These are phyloP conservation scores for Penicillium longicatenatum DNA, from an alignment of 495 filamentous ascomycete species.

Conservation along the genomic window DNA sequence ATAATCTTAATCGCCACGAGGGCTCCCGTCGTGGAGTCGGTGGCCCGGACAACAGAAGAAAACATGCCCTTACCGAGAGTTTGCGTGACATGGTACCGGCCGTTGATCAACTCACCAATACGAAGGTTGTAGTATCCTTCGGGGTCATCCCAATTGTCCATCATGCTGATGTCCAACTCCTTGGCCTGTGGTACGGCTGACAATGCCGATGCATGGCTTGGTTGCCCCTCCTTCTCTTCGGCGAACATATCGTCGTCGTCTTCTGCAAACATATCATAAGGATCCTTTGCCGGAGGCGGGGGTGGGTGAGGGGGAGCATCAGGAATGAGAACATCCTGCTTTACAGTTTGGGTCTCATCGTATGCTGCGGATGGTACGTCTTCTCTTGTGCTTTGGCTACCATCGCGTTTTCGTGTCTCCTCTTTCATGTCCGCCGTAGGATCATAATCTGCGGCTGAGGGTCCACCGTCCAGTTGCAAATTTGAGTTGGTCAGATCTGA, in stretches of 20 bases:
- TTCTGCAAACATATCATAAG: constrained; percentile 96
- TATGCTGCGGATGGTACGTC: constrained; percentile 61
- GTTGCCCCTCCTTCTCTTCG: constrained; percentile 53
- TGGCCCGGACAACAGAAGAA: constrained; percentile 90
- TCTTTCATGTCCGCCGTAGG: constrained; percentile 91
- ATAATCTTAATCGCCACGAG: constrained; percentile 92
- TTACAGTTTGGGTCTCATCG: constrained; percentile 59
- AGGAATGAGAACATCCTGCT: constrained; percentile 59
- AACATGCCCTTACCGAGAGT: constrained; percentile 96
- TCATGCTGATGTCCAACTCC: constrained; percentile 75
- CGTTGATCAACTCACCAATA: constrained; percentile 83
- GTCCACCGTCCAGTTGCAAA: constrained; percentile 57
- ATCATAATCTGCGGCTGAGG: constrained; percentile 95
- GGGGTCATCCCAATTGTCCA: constrained; percentile 91
- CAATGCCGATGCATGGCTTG: constrained; percentile 47
- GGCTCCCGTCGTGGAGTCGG: constrained; percentile 69
- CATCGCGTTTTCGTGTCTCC: constrained; percentile 72
- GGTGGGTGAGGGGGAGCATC: constrained; percentile 40
- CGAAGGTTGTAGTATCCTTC: constrained; percentile 96
- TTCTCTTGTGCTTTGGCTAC: constrained; percentile 53
- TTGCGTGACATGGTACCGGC: constrained; percentile 82
- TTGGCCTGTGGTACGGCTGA: constrained; percentile 56
- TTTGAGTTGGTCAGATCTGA: constrained; percentile 67
- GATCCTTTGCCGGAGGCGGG: constrained; percentile 46
- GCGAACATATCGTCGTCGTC: constrained; percentile 91